A percentile compares a stretch with the other conserved stretches of the same genome.
Conservation (phyloP, 2,329 filamentous ascomycete genomes). For the Colletotrichum agaves region DNA sequence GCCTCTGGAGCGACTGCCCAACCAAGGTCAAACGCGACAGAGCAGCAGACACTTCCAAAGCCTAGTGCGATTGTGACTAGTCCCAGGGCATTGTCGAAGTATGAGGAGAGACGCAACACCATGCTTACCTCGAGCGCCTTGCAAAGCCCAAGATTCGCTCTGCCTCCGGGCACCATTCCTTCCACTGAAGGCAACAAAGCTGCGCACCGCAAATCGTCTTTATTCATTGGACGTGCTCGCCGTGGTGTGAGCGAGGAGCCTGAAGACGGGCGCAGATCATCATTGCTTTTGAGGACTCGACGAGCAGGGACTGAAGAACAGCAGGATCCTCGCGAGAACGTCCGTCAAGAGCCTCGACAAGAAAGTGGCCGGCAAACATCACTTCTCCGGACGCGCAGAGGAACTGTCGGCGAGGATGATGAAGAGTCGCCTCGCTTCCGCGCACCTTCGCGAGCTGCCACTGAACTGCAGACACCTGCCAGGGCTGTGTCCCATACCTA, state of each 20-base stretch:
- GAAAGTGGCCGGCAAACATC: slow-evolving; percentile 53
- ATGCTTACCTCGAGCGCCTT: slow-evolving; percentile 58
- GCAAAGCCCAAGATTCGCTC: slow-evolving; percentile 55
- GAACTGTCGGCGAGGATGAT: slow-evolving; percentile 59
- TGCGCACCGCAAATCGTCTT: slow-evolving; percentile 63
- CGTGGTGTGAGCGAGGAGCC: slow-evolving; percentile 62
- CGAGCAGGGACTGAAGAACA: slow-evolving; percentile 60
- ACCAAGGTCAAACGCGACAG: slow-evolving; percentile 56
- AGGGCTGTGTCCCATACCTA: slow-evolving; percentile 52
- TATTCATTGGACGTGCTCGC: slow-evolving; percentile 58
- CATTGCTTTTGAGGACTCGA: slow-evolving; percentile 57
- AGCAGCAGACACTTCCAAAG: slow-evolving; percentile 46
- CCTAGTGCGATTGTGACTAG: slow-evolving; percentile 49
- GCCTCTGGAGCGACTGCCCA: slow-evolving; percentile 43
- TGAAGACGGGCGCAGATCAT: slow-evolving; percentile 61
- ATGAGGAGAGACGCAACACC: slow-evolving; percentile 64
- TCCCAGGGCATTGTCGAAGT: slow-evolving; percentile 60
- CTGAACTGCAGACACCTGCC: slow-evolving; percentile 58
- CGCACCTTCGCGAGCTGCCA: slow-evolving; percentile 68
- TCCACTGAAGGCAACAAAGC: slow-evolving; percentile 49
- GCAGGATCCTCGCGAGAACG: slow-evolving; percentile 56
- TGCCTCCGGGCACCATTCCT: slow-evolving; percentile 46
- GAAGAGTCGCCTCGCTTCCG: slow-evolving; percentile 60
- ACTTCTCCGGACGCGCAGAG: slow-evolving; percentile 57
- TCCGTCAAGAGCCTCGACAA: slow-evolving; percentile 10